These are phyloP conservation scores for Backusella tarrabulga DNA, from an alignment of 192 early-diverging fungal species.

Conservation along the genomic window DNA sequence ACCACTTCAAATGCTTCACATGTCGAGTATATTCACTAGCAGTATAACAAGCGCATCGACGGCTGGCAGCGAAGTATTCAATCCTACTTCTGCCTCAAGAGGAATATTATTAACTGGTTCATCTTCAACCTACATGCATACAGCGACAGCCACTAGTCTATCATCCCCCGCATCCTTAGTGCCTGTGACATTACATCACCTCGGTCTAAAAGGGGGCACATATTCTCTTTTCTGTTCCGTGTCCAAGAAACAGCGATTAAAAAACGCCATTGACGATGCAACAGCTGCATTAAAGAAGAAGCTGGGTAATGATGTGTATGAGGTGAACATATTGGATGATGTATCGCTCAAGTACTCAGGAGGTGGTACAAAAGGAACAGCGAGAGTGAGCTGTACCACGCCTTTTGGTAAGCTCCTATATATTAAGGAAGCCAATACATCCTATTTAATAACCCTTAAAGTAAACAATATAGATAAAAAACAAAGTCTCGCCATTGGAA, in stretches of 20 bases:
- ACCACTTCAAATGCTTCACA: constrained; percentile 70
- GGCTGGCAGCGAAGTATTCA: not conserved
- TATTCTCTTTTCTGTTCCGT: constrained; percentile 66
- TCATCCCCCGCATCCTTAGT: not conserved
- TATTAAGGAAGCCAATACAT: not conserved
- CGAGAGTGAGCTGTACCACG: constrained; percentile 50
- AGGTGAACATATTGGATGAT: constrained; percentile 51
- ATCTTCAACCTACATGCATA: not conserved
- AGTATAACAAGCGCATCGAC: not conserved
- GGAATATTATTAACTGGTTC: not conserved
- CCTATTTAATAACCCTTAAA: not conserved
- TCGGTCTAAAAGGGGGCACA: constrained; percentile 42
- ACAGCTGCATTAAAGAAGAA: constrained; percentile 40
- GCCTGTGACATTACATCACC: constrained; percentile 25
- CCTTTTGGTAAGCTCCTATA: constrained; percentile 31
- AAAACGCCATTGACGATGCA: constrained; percentile 72
- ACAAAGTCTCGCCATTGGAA: constrained; percentile 73
- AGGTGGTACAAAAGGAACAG: constrained; percentile 14
- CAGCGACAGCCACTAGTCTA: not conserved
- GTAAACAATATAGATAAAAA: constrained; percentile 34
- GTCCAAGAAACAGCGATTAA: constrained; percentile 76
- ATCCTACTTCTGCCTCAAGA: not conserved
- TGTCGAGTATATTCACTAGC: not conserved
- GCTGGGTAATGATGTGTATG: constrained; percentile 48
- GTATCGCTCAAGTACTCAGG: constrained; percentile 37